Evolutionary conservation across 2,329 filamentous ascomycete species (phyloP).

Genomic region (Penicillium oxalicum): DNA sequence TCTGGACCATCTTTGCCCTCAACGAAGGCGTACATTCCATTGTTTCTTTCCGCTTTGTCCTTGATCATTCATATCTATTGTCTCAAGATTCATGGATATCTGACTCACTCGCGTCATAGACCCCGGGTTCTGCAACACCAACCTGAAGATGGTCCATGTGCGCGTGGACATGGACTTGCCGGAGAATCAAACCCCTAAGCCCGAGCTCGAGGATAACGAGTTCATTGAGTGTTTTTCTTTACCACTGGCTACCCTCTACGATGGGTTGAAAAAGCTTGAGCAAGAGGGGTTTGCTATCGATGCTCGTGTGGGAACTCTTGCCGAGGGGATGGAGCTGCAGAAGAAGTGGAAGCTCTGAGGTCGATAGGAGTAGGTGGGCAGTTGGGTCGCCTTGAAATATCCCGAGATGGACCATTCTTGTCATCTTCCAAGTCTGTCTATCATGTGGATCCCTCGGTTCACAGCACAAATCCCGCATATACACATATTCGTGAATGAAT

Average conservation of each 20-base stretch:
- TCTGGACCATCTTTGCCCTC: neutral
- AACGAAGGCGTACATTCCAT: too few relatives aligned
- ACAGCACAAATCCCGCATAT: too few relatives aligned
- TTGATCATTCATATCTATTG: too few relatives aligned
- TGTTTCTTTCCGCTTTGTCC: too few relatives aligned
- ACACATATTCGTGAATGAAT: too few relatives aligned
- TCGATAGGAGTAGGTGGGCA: neutral
- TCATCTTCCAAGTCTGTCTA: too few relatives aligned
- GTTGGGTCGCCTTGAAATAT: too few relatives aligned
- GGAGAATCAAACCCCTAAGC: slow-evolving; percentile 63
- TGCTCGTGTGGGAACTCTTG: slow-evolving; percentile 68
- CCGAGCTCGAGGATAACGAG: slow-evolving; percentile 70
- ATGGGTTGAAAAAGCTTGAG: slow-evolving; percentile 61
- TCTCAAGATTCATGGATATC: too few relatives aligned
- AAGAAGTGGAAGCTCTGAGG: slow-evolving; percentile 38
- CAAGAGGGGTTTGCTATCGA: slow-evolving; percentile 70
- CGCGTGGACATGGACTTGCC: slow-evolving; percentile 62
- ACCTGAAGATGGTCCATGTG: slow-evolving; percentile 59
- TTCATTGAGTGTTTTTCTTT: slow-evolving; percentile 76
- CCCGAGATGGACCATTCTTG: neutral
- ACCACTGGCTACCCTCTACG: slow-evolving; percentile 58
- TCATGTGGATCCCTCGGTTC: too few relatives aligned
- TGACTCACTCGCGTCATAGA: slow-evolving; percentile 23
- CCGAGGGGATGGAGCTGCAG: slow-evolving; percentile 70
- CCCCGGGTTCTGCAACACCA: slow-evolving; percentile 47